Conservation (phyloP, 164 flowering plant genomes). For the Warburgia ugandensis region DNA sequence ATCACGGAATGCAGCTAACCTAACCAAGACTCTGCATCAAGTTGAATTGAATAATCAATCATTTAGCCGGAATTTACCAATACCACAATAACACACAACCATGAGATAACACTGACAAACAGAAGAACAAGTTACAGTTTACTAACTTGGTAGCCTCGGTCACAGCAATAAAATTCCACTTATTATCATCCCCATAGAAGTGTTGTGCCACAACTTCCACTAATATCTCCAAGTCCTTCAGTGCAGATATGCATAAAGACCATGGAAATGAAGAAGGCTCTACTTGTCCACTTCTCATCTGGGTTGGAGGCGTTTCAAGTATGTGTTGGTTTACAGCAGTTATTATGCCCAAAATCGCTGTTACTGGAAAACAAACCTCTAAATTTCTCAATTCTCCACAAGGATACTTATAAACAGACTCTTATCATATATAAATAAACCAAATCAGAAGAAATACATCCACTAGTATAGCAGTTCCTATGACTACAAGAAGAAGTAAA, state of each 20-base stretch:
- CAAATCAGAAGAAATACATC: not conserved
- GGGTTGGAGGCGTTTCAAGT: slow-evolving; percentile 58
- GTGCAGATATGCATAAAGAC: slow-evolving; percentile 63
- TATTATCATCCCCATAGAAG: slow-evolving; percentile 71
- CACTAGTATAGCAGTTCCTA: slow-evolving; percentile 3
- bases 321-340: slow-evolving; percentile 83
- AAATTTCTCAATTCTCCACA: not conserved
- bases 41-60: slow-evolving; percentile 1
- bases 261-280: slow-evolving; percentile 60
- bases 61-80: too few relatives aligned
- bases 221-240: slow-evolving; percentile 86
- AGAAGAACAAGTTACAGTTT: not conserved
- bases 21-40: slow-evolving; percentile 54
- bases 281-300: slow-evolving; percentile 13
- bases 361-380: slow-evolving; percentile 34
- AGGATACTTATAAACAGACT: not conserved
- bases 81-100: too few relatives aligned
- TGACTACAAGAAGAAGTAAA: slow-evolving; percentile 35
- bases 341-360: slow-evolving; percentile 67
- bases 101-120: too few relatives aligned
- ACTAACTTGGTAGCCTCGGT: slow-evolving; percentile 83
- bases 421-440: not conserved
- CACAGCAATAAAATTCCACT: slow-evolving; percentile 83
- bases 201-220: slow-evolving; percentile 88
- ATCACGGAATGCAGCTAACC: slow-evolving; percentile 64